phyloP scores from a whole-genome alignment of 2,329 filamentous ascomycete species.

The Colletotrichum sp. region DNA sequence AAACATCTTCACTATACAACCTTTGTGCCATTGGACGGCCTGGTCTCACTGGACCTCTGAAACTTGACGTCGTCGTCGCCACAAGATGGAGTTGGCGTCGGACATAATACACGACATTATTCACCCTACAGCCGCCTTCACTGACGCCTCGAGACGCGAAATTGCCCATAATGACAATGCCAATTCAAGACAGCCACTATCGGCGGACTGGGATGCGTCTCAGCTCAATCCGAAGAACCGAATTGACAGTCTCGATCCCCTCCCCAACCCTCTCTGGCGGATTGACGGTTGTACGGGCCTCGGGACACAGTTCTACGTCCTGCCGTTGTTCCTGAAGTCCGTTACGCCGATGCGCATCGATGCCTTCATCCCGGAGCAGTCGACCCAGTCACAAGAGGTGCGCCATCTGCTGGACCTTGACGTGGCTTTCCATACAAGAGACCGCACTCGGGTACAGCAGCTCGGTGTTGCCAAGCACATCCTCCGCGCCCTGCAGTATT shows the following conservation, averaged over 20 bases:
- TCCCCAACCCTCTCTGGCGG: conserved; percentile 53
- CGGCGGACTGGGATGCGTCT: conserved; percentile 48
- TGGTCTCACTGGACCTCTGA: neutral
- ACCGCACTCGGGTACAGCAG: conserved; percentile 47
- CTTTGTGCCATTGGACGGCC: neutral
- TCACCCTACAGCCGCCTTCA: conserved; percentile 61
- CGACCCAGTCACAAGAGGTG: conserved; percentile 42
- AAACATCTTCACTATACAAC: conserved; percentile 2
- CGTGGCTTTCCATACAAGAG: conserved; percentile 59
- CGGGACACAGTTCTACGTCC: conserved; percentile 61
- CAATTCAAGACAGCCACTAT: neutral
- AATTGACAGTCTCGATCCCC: conserved; percentile 57
- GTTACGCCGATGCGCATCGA: conserved; percentile 60
- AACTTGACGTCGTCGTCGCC: conserved; percentile 7
- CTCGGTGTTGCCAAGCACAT: conserved; percentile 60
- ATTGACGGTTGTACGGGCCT: conserved; percentile 62
- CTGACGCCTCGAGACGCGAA: neutral
- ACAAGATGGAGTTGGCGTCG: conserved; percentile 57
- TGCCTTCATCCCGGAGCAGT: conserved; percentile 59
- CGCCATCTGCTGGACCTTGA: conserved; percentile 53
- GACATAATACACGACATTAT: conserved; percentile 58
- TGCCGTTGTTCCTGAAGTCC: conserved; percentile 54
- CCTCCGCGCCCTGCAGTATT: conserved; percentile 56
- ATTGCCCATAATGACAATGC: neutral
- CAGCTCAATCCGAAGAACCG: conserved; percentile 64